Evolutionary conservation across 257 asterid genomes (phyloP).

Genomic region (Ilex aquifolium): DNA sequence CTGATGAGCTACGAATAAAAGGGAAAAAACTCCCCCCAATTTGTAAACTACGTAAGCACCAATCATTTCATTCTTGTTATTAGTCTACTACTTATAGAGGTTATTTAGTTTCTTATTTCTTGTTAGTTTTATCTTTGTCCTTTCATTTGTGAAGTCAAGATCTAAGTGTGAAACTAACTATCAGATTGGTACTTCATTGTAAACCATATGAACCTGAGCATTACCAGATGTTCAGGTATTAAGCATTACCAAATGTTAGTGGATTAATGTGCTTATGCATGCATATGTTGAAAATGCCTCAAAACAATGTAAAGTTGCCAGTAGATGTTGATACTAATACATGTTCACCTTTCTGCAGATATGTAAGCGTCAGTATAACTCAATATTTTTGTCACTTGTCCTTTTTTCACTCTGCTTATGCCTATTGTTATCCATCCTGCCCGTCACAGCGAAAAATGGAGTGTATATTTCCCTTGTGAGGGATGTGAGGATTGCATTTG

Average conservation of each 20-base stretch:
- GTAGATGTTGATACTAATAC: neutral
- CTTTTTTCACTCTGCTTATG: neutral
- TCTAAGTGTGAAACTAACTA: neutral
- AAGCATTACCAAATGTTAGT: neutral
- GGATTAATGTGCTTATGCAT: neutral
- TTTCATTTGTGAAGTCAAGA: too few relatives aligned
- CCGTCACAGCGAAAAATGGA: slow-evolving; percentile 67
- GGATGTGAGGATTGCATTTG: slow-evolving; percentile 88
- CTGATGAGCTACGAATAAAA: slow-evolving; percentile 60
- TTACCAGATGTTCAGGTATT: neutral
- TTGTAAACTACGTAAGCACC: slow-evolving; percentile 75
- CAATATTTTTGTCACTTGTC: neutral
- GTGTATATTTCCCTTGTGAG: slow-evolving; percentile 63
- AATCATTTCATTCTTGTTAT: neutral
- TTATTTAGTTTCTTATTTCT: neutral
- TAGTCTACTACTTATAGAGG: neutral
- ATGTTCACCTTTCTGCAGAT: neutral
- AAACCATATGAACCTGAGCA: neutral
- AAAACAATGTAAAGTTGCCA: neutral
- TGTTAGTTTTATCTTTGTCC: neutral
- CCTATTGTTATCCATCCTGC: neutral
- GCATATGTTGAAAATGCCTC: neutral
- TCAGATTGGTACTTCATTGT: neutral
- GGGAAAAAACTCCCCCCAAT: slow-evolving; percentile 71
- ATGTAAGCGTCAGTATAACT: neutral